These are phyloP conservation scores for Metarhizium brunneum DNA, from an alignment of 2,329 filamentous ascomycete species.

Conservation along the genomic window DNA sequence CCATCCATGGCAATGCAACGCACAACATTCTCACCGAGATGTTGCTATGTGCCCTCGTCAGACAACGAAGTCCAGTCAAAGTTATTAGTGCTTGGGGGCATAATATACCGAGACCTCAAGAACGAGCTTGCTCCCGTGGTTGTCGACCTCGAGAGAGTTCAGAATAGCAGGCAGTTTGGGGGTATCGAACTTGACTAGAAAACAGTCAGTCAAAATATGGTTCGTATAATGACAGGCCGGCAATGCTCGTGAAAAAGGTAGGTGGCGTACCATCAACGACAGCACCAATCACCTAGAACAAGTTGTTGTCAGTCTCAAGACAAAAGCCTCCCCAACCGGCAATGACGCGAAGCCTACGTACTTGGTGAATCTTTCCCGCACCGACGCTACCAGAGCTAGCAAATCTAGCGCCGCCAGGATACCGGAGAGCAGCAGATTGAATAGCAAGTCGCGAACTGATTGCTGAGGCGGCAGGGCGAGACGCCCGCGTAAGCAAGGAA, in stretches of 20 bases:
- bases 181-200: slow-evolving; percentile 87
- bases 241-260: not conserved
- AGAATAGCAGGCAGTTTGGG: slow-evolving; percentile 93
- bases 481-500: slow-evolving; percentile 53
- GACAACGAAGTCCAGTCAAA: rapidly evolving
- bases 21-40: slow-evolving; percentile 91
- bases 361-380: slow-evolving; percentile 62
- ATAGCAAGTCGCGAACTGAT: slow-evolving; percentile 47
- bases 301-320: slow-evolving; percentile 32
- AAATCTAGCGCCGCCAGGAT: slow-evolving; percentile 46
- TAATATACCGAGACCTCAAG: slow-evolving; percentile 85
- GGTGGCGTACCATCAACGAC: slow-evolving; percentile 84
- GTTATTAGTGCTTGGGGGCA: not conserved
- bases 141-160: slow-evolving; percentile 87
- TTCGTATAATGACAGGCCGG: not conserved
- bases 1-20: slow-evolving; percentile 99
- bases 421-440: slow-evolving; percentile 46
- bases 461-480: slow-evolving; percentile 51
- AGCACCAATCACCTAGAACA: slow-evolving; percentile 88
- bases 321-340: slow-evolving; percentile 1
- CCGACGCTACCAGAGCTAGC: slow-evolving; percentile 49
- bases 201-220: slow-evolving; percentile 14
- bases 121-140: slow-evolving; percentile 88
- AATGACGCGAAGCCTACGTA: slow-evolving; percentile 27
- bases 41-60: not conserved